Conservation (phyloP, 352 stramenopile species). For the Phytophthora fragariaefolia region DNA sequence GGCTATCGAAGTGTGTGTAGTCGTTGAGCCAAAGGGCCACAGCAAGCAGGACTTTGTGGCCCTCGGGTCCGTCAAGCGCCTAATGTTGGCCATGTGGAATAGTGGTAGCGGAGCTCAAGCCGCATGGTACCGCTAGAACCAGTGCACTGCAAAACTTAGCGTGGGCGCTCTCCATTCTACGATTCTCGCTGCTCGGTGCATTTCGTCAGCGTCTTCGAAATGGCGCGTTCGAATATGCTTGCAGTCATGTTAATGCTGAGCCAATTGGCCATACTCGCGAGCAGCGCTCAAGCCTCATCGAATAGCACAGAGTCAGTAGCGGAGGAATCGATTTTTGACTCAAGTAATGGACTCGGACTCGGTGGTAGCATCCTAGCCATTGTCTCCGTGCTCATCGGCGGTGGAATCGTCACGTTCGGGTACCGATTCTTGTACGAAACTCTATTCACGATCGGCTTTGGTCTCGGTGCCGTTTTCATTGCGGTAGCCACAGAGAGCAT, state of each 20-base stretch:
- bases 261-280: conserved; percentile 24
- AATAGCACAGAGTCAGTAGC: conserved; percentile 17
- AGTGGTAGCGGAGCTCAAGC: conserved; percentile 28
- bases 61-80: conserved; percentile 8
- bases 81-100: conserved; percentile 29
- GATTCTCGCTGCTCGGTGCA: conserved; percentile 16
- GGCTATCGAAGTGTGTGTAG: conserved; percentile 15
- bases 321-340: conserved; percentile 41
- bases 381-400: conserved; percentile 39
- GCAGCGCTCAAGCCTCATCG: conserved; percentile 5
- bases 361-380: conserved; percentile 37
- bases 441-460: conserved; percentile 41
- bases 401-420: conserved; percentile 33
- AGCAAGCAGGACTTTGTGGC: conserved; percentile 10
- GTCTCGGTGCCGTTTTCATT: conserved; percentile 31
- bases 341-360: conserved; percentile 29
- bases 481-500: conserved; percentile 39
- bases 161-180: conserved; percentile 15
- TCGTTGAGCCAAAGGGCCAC: conserved; percentile 21
- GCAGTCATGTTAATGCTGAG: conserved; percentile 17
- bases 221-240: conserved; percentile 21
- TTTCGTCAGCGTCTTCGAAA: conserved; percentile 4
- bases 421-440: conserved; percentile 45
- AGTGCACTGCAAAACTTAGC: conserved; percentile 8
- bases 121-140: conserved; percentile 28